Base-by-base conservation (phyloP, 306 rosid species). In the Cucurbita pepo region DNA sequence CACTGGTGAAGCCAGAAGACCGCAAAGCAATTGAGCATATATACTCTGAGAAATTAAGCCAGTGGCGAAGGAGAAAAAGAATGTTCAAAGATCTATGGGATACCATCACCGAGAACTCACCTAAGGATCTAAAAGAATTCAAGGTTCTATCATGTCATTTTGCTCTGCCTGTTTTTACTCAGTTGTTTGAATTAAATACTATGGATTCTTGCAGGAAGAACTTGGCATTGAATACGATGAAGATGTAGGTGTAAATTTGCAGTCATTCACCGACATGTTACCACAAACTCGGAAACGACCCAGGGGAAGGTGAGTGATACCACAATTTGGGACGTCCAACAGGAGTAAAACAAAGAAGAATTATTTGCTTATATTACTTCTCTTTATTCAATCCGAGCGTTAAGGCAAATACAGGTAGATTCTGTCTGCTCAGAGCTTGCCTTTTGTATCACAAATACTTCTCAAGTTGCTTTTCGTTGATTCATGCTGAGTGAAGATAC, bases 51-150 rank as follows among this genome's bases (percentile, higher is more conserved):
- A 88, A 82, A 63, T 43, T 89, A 48, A 76, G 78, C 71, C 99
- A 89, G 71, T 94, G 99, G 99, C 88, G 92, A 80, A 91, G 81
- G 81, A 92, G 97, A 21, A 89, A 84, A 82, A 91, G 96, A 87
- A 94, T 91, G 83, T 94, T 91, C 80, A 87, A 82, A 83, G 97
- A 94, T 83, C 56, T 94, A 30, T 94, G 96, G 99, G 96, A 89
- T 76, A 77, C 95, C 43, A 87, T 94, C 50, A 94, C 95, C 53
- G 99, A 94, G 80, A 91, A 88, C 82, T 94, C 91, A 12, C 88
- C 91, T 1, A 94, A 89, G 79, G 95, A 91, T 79, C 85, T 88
- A 38, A 94, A 91, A 82, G 92, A 89, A 77, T 88, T 94, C 51
- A 91, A 94, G 96, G 95, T 86, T 37, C 41, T 53, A 19, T 59